Evolutionary conservation across 371 early-diverging fungal species (phyloP), one percentile per base, ranked within the genome.

Genomic region (Apophysomyces trapeziformis): DNA sequence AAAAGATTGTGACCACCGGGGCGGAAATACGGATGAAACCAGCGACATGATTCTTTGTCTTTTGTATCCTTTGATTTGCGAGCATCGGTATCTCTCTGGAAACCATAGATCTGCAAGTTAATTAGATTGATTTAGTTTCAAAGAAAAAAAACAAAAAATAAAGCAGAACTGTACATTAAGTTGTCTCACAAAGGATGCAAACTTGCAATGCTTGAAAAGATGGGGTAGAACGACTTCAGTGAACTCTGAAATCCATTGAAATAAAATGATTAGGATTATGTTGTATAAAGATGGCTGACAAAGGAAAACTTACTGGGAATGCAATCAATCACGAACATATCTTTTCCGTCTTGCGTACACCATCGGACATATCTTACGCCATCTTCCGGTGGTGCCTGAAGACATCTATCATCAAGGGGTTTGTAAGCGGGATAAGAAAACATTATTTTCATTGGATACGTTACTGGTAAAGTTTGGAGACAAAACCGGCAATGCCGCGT

Each of bases 201-300:
- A 84, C 74, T 84, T 84, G 63, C 85, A 84, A 66, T 84, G 85
- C 46, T 84, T 84, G 50, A 84, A 84, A 21, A 76, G 63, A 64
- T 76, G 76, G 13, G 85, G 85, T 50, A 84, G 61, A 8, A 84
- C 79, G n/a, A 72, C 69, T 58, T 79, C 74, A 4, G 85, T 81
- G 57, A 84, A 84, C 68, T 80, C 85, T 82, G 61, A 14, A 61
- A 63, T 9, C 13, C 35, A 60, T 37, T 35, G 35, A 11, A 7
- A 46, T 14, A 58, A 39, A 57, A 8, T 1, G 44, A 54, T 9
- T 44, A 47, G 35, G 61, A 64, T 38, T 45, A 38, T 14, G 45
- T 16, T 43, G 26, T 57, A 46, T 46, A 54, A 36, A 64, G 50
- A 44, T 64, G 60, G 46, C 6, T 43, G 41, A 61, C 50, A 21